Conservation (phyloP, 1,284 basidiomycete species). For the Taiwanofungus camphoratus region DNA sequence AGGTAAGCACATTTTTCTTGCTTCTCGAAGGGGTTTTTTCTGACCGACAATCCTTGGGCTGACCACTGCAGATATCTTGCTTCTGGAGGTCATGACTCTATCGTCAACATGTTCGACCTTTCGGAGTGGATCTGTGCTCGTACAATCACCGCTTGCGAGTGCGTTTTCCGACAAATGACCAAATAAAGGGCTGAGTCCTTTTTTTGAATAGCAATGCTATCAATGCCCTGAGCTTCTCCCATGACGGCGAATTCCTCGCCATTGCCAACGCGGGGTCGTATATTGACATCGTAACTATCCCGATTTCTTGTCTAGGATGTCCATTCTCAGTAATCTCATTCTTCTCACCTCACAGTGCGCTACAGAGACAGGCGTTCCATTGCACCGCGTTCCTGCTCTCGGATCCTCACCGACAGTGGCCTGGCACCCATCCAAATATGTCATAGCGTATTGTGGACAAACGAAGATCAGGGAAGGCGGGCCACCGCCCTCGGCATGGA, state of each 20-base stretch:
- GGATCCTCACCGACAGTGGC: constrained; percentile 62
- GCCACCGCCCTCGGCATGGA: constrained; percentile 54
- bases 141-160: constrained; percentile 77
- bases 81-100: constrained; percentile 73
- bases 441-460: constrained; percentile 74
- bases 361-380: constrained; percentile 62
- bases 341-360: constrained; percentile 46
- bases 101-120: constrained; percentile 72
- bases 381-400: constrained; percentile 64
- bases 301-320: neutral
- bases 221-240: constrained; percentile 72
- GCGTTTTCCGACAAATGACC: too few relatives aligned
- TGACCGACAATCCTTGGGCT: neutral
- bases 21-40: neutral
- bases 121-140: constrained; percentile 72
- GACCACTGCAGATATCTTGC: constrained; percentile 53
- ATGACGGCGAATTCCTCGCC: constrained; percentile 75
- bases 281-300: constrained; percentile 60
- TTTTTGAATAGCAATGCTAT: constrained; percentile 51
- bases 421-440: constrained; percentile 76
- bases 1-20: constrained; percentile 32
- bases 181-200: too few relatives aligned
- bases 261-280: constrained; percentile 66
- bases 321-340: constrained; percentile 1
- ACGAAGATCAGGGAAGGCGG: constrained; percentile 55